Evolutionary conservation across 495 filamentous ascomycete species (phyloP), one percentile per base, ranked within the genome.

Genomic region (Rusavskia elegans): DNA sequence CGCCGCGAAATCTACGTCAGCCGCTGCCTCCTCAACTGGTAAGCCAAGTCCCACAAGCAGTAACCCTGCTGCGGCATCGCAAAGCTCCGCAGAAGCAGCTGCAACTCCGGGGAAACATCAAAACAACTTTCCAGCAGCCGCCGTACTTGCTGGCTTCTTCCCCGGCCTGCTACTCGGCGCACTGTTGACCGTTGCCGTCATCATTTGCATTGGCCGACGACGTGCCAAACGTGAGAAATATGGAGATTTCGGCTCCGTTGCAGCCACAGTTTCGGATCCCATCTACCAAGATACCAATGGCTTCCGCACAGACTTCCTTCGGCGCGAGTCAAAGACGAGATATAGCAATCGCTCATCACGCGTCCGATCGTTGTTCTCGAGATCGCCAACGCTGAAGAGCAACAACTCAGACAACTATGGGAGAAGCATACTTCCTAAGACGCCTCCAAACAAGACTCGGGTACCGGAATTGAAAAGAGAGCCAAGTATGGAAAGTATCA

Each of bases 401-500:
- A 42, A 51, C 35, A 17, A 32, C 23, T 45, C 51, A 2, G 57
- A 59, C 36, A 41, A 50, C 21, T 38, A 57, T 51, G 50, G 49
- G n/a, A 53, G 51, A 45, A 59, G 45, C 30, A 32, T 57, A 58
- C 41, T 44, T 60, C 68, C 36, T 48, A 61, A 19, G 59, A 65
- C 48, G 54, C 65, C 45, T 66, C 64, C 45, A 27, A 53, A 54
- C 25, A 54, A 52, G 35, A 45, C 32, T 9, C 17, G 27, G 35
- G 19, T 37, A 20, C 49, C 44, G 0, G 45, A 50, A 20, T 39
- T 56, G 52, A 56, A 49, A 29, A 54, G 76, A 2, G 71, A 79
- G 59, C 69, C 72, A 1, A 83, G 80, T 57, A 75, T 66, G 32
- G 78, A 83, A 62, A 81, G 76, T 64, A 86, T 87, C 59, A 77